These are phyloP conservation scores for Gonapodya prolifera DNA, from an alignment of 192 early-diverging fungal species.

Conservation along the genomic window DNA sequence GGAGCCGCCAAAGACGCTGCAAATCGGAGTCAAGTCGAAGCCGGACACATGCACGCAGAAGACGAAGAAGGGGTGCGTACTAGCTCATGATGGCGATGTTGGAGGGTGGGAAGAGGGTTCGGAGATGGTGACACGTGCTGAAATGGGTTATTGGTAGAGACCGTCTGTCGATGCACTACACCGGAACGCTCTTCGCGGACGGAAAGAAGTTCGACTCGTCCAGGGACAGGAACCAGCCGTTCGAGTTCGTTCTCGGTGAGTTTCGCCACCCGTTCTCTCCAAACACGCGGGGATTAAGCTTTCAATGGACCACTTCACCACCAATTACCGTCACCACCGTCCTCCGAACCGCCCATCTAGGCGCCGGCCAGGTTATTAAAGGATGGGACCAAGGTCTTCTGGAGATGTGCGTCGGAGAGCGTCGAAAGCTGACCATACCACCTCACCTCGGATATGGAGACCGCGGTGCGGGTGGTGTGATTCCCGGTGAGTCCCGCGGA, in stretches of 20 bases:
- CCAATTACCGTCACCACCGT: no score
- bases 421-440: not conserved
- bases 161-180: not conserved
- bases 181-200: not conserved
- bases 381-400: not conserved
- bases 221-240: not conserved
- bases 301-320: no score
- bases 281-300: no score
- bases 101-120: not conserved
- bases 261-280: no score
- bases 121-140: not conserved
- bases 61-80: constrained; percentile 1
- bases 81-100: not conserved
- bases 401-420: not conserved
- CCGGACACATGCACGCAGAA: not conserved
- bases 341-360: no score
- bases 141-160: no score
- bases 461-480: not conserved
- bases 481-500: not conserved
- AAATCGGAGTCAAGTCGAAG: constrained; percentile 1
- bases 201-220: constrained; percentile 1
- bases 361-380: not conserved
- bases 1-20: constrained; percentile 3
- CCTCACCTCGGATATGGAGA: not conserved
- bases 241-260: not conserved